A percentile compares a stretch with the other conserved stretches of the same genome.
phyloP scores from a whole-genome alignment of 768 basidiomycete species.

The Serendipita sp. region DNA sequence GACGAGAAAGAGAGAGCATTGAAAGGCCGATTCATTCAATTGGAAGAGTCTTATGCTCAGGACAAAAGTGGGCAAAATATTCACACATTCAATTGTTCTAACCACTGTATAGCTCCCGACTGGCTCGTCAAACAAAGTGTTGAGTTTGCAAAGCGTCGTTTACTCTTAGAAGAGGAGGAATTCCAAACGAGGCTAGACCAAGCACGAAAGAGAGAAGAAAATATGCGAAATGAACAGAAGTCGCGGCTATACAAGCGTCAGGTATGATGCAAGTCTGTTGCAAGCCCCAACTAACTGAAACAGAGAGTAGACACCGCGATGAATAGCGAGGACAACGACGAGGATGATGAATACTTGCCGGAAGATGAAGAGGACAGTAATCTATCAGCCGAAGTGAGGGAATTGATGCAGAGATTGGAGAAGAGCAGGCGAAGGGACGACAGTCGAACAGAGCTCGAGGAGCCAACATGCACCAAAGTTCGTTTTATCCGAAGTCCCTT shows the following conservation, averaged over 20 bases:
- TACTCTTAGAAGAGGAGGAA: slow-evolving; percentile 51
- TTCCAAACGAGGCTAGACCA: slow-evolving; percentile 41
- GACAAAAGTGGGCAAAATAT: slow-evolving; percentile 8
- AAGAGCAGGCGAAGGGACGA: not conserved
- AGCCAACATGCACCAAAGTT: slow-evolving; percentile 42
- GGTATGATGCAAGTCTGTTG: slow-evolving; percentile 12
- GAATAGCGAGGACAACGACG: slow-evolving; percentile 19
- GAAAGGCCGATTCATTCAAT: slow-evolving; percentile 40
- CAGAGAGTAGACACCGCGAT: not conserved
- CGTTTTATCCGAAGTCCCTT: not conserved
- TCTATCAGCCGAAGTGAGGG: slow-evolving; percentile 61
- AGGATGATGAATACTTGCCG: slow-evolving; percentile 54
- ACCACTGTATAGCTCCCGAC: slow-evolving; percentile 27
- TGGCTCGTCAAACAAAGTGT: slow-evolving; percentile 67
- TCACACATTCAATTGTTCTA: not conserved
- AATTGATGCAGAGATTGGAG: slow-evolving; percentile 61
- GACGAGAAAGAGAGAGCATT: slow-evolving; percentile 55
- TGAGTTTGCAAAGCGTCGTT: slow-evolving; percentile 42
- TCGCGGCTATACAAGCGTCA: slow-evolving; percentile 24
- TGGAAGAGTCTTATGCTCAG: slow-evolving; percentile 5
- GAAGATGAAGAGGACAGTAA: slow-evolving; percentile 39
- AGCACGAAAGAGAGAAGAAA: slow-evolving; percentile 48
- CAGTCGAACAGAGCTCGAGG: slow-evolving; percentile 18
- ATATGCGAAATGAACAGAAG: slow-evolving; percentile 33
- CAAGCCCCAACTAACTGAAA: not conserved